Percentiles rank a stretch among this genome's conserved stretches.
Conservation (phyloP, 257 asterid species). For the Lavandula angustifolia region DNA sequence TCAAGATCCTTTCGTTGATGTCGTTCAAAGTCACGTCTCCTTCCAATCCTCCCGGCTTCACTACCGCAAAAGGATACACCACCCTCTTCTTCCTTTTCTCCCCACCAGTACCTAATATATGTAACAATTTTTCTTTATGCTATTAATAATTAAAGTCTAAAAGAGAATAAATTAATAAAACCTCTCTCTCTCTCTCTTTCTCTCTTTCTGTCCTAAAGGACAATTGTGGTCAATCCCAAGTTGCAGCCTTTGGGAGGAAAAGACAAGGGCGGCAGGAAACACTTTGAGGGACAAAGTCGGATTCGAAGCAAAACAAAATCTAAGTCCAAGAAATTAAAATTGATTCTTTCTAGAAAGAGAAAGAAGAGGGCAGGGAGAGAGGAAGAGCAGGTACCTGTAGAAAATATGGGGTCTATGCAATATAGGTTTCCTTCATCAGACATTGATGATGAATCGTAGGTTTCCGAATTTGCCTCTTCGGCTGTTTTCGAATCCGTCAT, state of each 20-base stretch:
- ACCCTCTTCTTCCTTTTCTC: slow-evolving; percentile 44
- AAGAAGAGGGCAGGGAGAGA: neutral
- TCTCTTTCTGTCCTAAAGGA: slow-evolving; percentile 19
- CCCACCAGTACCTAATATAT: slow-evolving; percentile 37
- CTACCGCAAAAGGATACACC: slow-evolving; percentile 80
- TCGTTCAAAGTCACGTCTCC: slow-evolving; percentile 78
- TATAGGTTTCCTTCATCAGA: slow-evolving; percentile 44
- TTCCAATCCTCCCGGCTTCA: slow-evolving; percentile 84
- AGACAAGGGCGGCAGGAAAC: slow-evolving; percentile 38
- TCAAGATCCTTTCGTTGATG: slow-evolving; percentile 76
- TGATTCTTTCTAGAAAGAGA: neutral
- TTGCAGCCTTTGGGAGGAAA: slow-evolving; percentile 38
- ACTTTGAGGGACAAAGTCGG: slow-evolving; percentile 32
- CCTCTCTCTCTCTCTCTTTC: slow-evolving; percentile 3
- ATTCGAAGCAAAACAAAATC: slow-evolving; percentile 22
- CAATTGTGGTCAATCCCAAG: slow-evolving; percentile 38
- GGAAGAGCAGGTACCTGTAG: slow-evolving; percentile 45
- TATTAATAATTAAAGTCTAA: slow-evolving; percentile 21
- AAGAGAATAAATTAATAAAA: neutral
- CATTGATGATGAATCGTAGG: slow-evolving; percentile 36
- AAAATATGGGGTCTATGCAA: slow-evolving; percentile 42
- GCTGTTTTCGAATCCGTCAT: slow-evolving; percentile 41
- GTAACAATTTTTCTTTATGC: slow-evolving; percentile 29
- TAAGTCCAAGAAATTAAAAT: neutral
- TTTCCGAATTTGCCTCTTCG: slow-evolving; percentile 49